These are phyloP conservation scores for Catharanthus roseus DNA, from an alignment of 257 asterid species.

Conservation along the genomic window DNA sequence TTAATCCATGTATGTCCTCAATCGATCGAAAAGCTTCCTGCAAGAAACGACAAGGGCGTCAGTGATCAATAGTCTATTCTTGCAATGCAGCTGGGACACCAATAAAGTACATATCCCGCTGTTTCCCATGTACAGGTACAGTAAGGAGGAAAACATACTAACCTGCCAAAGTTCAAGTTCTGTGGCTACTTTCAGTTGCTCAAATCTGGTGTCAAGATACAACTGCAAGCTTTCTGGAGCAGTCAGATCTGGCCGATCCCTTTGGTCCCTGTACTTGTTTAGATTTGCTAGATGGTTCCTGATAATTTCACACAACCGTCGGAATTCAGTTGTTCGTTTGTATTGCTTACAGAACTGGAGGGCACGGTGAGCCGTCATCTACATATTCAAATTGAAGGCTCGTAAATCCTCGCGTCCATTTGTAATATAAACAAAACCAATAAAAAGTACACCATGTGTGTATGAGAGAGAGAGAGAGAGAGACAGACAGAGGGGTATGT, in stretches of 20 bases:
- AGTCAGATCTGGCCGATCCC: constrained; percentile 89
- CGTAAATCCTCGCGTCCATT: constrained; percentile 1
- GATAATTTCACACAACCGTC: constrained; percentile 84
- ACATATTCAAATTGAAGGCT: constrained; percentile 17
- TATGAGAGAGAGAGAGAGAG: background rate
- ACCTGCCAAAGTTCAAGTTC: constrained; percentile 99
- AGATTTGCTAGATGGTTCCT: constrained; percentile 88
- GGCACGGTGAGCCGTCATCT: constrained; percentile 99
- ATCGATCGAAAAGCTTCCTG: constrained; percentile 95
- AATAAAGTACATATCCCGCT: background rate
- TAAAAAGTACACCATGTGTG: background rate
- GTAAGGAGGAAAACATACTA: constrained; percentile 11
- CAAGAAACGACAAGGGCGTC: constrained; percentile 8
- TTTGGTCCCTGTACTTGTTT: constrained; percentile 85
- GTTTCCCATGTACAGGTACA: background rate
- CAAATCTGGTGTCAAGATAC: constrained; percentile 89
- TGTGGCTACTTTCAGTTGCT: constrained; percentile 86
- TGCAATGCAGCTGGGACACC: background rate
- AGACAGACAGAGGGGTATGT: background rate
- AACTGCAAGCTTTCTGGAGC: constrained; percentile 87
- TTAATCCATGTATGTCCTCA: constrained; percentile 81
- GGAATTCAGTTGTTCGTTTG: constrained; percentile 83
- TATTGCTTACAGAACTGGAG: constrained; percentile 96
- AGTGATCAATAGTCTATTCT: background rate
- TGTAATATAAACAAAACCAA: background rate